Evolutionary conservation across 139 green algal species (phyloP), one percentile per base, ranked within the genome.

Genomic region (Chlamydomonas applanata): DNA sequence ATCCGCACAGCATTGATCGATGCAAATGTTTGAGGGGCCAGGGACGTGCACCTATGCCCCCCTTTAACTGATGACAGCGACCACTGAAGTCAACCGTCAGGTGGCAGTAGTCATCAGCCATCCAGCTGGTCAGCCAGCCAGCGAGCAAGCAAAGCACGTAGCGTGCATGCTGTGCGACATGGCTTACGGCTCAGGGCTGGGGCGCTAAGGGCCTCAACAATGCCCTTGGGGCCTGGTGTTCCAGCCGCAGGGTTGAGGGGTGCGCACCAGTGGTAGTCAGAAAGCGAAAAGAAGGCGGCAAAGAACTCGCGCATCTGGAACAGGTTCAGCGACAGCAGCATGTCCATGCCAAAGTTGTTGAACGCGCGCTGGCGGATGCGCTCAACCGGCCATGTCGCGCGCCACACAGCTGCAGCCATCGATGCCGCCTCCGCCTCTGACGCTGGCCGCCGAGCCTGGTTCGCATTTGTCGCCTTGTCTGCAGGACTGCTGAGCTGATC

Each of bases 321-420:
- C 71, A 97, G 76, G 81, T 97, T 79, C 20, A 97, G 82, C 40
- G 85, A 90, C 4, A 97, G 80, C 72, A 96, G 86, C 40, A 97
- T 86, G 46, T 99, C 93, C 94, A 98, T 98, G 62, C 95, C 95
- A 84, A 98, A 98, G 35, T 74, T 87, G 81, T 97, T 97, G 76
- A 98, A 99, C 53, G 92, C 94, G 1, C 95, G 86, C 83, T 98
- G 95, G 59, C 85, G 78, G n/a, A 97, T 76, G 32, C 95, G 89
- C 73, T 94, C 83, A 67, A 92, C 65, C 0, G 95, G 95, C 95
- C 95, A 99, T 34, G 94, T 89, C 32, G 85, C 73, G 4, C 65
- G 33, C 95, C 95, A 99, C 27, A 99, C 85, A 7, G 69, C 69
- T 4, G 82, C 86, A 2, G 92, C 71, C 75, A 95, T 84, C 16